Base-by-base conservation (phyloP, 345 rosid genomes). In the Gossypium herbaceum region DNA sequence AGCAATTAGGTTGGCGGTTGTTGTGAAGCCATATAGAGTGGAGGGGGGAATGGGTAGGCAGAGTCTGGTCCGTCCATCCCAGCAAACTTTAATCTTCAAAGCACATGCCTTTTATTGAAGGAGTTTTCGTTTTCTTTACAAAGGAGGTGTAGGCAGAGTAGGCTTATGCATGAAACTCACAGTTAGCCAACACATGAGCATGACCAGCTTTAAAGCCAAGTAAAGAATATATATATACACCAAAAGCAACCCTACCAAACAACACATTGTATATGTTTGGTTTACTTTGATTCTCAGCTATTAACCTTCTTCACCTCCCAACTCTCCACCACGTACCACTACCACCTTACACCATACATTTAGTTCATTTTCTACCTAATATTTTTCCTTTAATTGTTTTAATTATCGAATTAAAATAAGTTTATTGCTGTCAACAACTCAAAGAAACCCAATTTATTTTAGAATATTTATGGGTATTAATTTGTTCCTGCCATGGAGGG, bases 151-250 rank as follows among this genome's bases (percentile, higher is more conserved):
- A 34, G 41, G 41, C 41, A 5, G 61, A 34, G 61, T 61, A 25
- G 13, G 41, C 43, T 34, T 16, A 51, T 0, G 6, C 9, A 60
- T 25, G 11, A 10, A 73, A 54, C 70, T 78, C 89, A 79, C 84
- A 51, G 7, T 7, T 1, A 75, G 59, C 71, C 76, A 71, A 39
- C 83, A 79, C 77, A 82, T 2, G 68, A 67, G 19, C 39, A 47
- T 79, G 87, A 84, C 17, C 86, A 43, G 22, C 90, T 86, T 88
- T 81, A 84, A 88, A 86, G 90, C 90, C 83, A 86, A 86, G 92
- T 58, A 64, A 85, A 72, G 51, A 20, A 47, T 12, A 17, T 0
- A 20, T 4, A 44, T 20, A 66, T 12, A 45, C 45, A 20, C 56
- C 41, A 5, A 48, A 68, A 47, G 72, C 56, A 68, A 68, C 72